Percentiles rank a stretch among this genome's conserved stretches.
These are phyloP conservation scores for Russula brevipes DNA, from an alignment of 768 basidiomycete species.

Conservation along the genomic window DNA sequence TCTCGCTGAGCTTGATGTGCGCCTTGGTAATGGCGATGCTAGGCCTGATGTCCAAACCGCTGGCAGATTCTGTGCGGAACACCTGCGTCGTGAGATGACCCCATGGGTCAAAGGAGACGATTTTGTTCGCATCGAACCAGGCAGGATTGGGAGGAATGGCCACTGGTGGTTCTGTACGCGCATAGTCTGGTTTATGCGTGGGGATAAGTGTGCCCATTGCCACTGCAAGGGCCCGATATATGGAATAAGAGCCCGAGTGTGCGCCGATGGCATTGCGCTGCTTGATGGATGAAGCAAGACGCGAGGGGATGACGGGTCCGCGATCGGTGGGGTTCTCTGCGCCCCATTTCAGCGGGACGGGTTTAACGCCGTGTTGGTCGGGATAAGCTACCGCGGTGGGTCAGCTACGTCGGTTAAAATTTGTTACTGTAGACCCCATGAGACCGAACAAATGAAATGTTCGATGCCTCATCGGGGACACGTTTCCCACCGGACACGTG, in stretches of 20 bases:
- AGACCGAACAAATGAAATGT: slow-evolving; percentile 1
- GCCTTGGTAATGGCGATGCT: slow-evolving; percentile 91
- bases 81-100: slow-evolving; percentile 80
- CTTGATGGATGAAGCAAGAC: slow-evolving; percentile 79
- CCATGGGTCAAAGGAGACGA: slow-evolving; percentile 92
- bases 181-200: slow-evolving; percentile 76
- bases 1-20: slow-evolving; percentile 90
- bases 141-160: slow-evolving; percentile 66
- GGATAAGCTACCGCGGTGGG: slow-evolving; percentile 58
- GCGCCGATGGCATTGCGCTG: slow-evolving; percentile 91
- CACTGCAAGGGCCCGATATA: slow-evolving; percentile 89
- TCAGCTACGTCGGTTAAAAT: slow-evolving; percentile 7
- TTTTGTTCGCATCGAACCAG: slow-evolving; percentile 75
- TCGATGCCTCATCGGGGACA: neutral
- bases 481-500: neutral
- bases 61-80: slow-evolving; percentile 57
- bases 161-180: slow-evolving; percentile 80
- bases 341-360: slow-evolving; percentile 79
- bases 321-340: slow-evolving; percentile 56
- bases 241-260: slow-evolving; percentile 89
- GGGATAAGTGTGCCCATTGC: slow-evolving; percentile 82
- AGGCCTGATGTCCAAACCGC: slow-evolving; percentile 80
- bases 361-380: slow-evolving; percentile 85
- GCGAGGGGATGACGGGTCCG: slow-evolving; percentile 86
- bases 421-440: neutral